Evolutionary conservation across 1,284 basidiomycete species (phyloP).

Genomic region (Ganoderma sinense): DNA sequence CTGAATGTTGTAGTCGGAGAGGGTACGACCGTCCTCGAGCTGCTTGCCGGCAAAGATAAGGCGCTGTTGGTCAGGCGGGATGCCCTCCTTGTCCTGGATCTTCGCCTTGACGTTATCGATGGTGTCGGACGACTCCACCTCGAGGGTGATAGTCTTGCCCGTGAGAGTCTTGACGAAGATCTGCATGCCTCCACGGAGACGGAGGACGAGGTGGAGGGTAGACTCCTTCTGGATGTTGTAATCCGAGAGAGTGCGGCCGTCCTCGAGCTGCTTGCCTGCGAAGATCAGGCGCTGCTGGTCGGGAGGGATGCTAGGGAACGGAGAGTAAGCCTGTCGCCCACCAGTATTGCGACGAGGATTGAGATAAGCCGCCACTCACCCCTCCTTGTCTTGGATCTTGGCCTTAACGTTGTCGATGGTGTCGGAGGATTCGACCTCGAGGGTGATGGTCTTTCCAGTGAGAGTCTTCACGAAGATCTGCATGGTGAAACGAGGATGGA

Average conservation of each 20-base stretch:
- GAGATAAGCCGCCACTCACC: slow-evolving; percentile 46
- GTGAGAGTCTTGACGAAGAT: slow-evolving; percentile 76
- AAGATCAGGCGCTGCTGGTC: slow-evolving; percentile 86
- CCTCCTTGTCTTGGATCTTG: slow-evolving; percentile 84
- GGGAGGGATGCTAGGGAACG: slow-evolving; percentile 64
- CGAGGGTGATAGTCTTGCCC: slow-evolving; percentile 59
- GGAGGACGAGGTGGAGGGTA: slow-evolving; percentile 49
- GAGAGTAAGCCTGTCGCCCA: slow-evolving; percentile 10
- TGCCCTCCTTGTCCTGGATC: slow-evolving; percentile 65
- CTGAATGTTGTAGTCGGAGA: slow-evolving; percentile 88
- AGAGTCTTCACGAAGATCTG: slow-evolving; percentile 89
- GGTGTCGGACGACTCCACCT: slow-evolving; percentile 59
- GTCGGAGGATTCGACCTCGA: slow-evolving; percentile 87
- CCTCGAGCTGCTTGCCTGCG: slow-evolving; percentile 79
- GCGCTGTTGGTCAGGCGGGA: slow-evolving; percentile 87
- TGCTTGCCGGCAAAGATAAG: slow-evolving; percentile 92
- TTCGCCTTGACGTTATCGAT: slow-evolving; percentile 63
- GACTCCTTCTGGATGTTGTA: slow-evolving; percentile 82
- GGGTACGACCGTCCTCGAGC: slow-evolving; percentile 81
- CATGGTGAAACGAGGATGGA: slow-evolving; percentile 50
- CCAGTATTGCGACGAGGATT: neutral
- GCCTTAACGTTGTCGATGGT: slow-evolving; percentile 86
- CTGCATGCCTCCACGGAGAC: slow-evolving; percentile 79
- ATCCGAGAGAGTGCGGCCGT: slow-evolving; percentile 75
- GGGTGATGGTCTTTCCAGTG: slow-evolving; percentile 91